Conservation (phyloP, 2,329 filamentous ascomycete species). For the Fusarium sp. region DNA sequence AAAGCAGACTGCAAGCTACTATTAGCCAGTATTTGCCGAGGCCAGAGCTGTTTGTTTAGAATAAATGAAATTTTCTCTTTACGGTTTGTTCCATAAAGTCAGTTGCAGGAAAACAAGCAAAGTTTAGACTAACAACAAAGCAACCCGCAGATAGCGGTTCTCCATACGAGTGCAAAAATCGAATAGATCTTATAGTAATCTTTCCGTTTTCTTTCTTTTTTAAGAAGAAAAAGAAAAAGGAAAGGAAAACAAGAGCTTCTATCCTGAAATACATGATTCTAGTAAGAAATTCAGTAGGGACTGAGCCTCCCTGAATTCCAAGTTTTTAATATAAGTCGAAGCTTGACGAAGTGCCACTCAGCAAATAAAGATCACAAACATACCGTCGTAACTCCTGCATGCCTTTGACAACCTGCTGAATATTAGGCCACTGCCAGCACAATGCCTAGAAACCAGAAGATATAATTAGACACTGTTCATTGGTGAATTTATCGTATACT, state of each 20-base stretch:
- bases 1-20: background rate
- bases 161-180: no score
- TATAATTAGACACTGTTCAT: background rate
- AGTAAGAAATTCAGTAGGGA: background rate
- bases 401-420: background rate
- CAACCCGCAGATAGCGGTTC: background rate
- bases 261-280: background rate
- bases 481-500: slow-evolving; percentile 12
- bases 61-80: background rate
- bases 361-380: background rate
- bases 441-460: background rate
- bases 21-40: background rate
- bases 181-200: background rate
- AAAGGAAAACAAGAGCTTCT: background rate
- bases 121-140: background rate
- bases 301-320: background rate
- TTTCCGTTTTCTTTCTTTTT: no score
- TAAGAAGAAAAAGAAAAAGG: no score
- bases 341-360: no score
- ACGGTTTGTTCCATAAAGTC: background rate
- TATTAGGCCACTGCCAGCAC: background rate
- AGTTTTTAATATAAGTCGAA: background rate
- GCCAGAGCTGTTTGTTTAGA: background rate
- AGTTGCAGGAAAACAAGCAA: slow-evolving; percentile 2
- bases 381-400: no score